These are phyloP conservation scores for Globisporangium camurandrum DNA, from an alignment of 352 stramenopile species.

Conservation along the genomic window DNA sequence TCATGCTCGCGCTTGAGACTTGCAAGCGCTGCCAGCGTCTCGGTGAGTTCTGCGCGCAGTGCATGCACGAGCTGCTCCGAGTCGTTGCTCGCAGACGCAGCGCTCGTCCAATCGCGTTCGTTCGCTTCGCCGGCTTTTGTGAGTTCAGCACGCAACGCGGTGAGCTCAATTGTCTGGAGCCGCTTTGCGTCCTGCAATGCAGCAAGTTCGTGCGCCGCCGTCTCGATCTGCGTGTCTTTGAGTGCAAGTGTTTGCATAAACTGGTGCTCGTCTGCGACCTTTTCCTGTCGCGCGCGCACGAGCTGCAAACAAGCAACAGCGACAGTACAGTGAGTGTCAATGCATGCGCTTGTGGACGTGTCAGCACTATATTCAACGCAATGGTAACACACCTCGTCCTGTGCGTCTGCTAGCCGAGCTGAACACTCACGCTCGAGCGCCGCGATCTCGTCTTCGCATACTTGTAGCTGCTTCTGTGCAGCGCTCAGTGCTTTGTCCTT, in stretches of 20 bases:
- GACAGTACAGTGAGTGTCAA: too few relatives aligned
- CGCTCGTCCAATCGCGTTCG: slow-evolving; percentile 58
- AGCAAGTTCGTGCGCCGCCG: slow-evolving; percentile 34
- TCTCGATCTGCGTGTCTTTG: slow-evolving; percentile 56
- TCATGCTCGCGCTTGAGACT: slow-evolving; percentile 58
- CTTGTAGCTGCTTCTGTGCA: slow-evolving; percentile 46
- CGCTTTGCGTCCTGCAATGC: slow-evolving; percentile 26
- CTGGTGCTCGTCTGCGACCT: slow-evolving; percentile 60
- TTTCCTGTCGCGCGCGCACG: slow-evolving; percentile 41
- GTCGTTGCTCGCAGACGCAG: slow-evolving; percentile 57
- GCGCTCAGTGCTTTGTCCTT: slow-evolving; percentile 59
- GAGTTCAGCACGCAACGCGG: slow-evolving; percentile 38
- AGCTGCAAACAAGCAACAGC: too few relatives aligned
- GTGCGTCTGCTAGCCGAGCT: slow-evolving; percentile 53
- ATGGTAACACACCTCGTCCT: slow-evolving; percentile 29
- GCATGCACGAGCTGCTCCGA: slow-evolving; percentile 56
- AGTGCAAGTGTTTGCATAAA: slow-evolving; percentile 66
- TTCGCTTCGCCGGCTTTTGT: slow-evolving; percentile 48
- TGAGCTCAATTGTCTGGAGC: slow-evolving; percentile 29
- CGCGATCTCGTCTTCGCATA: slow-evolving; percentile 73
- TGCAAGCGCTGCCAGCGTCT: slow-evolving; percentile 47
- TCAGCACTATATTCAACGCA: neutral
- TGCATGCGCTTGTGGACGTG: neutral
- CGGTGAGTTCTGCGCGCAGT: slow-evolving; percentile 53
- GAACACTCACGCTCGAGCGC: slow-evolving; percentile 70